phyloP scores from a whole-genome alignment of 225 moss, liverwort and hornwort genomes.

The Takakia lepidozioides region DNA sequence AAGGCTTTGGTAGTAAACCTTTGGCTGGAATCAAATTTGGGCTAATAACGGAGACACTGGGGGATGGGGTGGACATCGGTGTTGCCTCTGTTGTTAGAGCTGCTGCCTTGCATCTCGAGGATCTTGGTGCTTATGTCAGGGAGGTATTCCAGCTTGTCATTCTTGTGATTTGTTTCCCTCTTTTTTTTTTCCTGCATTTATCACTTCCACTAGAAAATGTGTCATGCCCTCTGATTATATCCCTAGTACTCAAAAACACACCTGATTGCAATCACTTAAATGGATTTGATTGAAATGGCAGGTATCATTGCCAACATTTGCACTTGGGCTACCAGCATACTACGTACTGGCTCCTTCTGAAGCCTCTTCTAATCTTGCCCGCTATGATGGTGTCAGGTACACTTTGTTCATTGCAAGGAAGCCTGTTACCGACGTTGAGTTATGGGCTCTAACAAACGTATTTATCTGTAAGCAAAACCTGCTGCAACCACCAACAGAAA shows the following conservation, averaged over 20 bases:
- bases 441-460: too few relatives aligned
- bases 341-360: slow-evolving; percentile 84
- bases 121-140: slow-evolving; percentile 66
- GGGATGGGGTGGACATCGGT: slow-evolving; percentile 66
- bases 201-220: too few relatives aligned
- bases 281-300: slow-evolving; percentile 11
- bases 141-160: slow-evolving; percentile 57
- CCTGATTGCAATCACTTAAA: background rate
- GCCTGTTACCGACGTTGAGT: too few relatives aligned
- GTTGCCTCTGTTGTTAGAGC: slow-evolving; percentile 49
- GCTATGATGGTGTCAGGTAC: slow-evolving; percentile 91
- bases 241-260: slow-evolving; percentile 1
- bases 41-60: slow-evolving; percentile 69
- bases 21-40: slow-evolving; percentile 74
- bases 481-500: too few relatives aligned
- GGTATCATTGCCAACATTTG: slow-evolving; percentile 66
- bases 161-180: too few relatives aligned
- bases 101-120: slow-evolving; percentile 74
- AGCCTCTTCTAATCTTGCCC: slow-evolving; percentile 91
- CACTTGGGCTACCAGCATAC: slow-evolving; percentile 79
- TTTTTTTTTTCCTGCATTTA: too few relatives aligned
- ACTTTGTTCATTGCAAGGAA: too few relatives aligned
- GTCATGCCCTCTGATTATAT: too few relatives aligned
- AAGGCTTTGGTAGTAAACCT: slow-evolving; percentile 56
- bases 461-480: background rate